Conservation (phyloP, 1,284 basidiomycete species). For the Moniliophthora roreri region DNA sequence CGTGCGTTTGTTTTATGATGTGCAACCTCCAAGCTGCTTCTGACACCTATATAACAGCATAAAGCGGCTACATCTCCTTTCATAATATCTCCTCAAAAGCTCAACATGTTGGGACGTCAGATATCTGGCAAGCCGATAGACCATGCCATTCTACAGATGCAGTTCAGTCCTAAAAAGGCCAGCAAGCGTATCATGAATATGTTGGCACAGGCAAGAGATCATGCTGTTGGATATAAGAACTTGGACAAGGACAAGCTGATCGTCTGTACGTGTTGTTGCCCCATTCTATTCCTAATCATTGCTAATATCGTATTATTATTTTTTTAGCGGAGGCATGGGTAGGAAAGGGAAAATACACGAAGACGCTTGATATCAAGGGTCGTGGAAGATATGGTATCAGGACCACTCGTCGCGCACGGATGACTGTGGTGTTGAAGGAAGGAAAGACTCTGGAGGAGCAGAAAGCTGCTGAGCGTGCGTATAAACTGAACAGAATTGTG, state of each 20-base stretch:
- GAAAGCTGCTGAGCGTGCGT: conserved; percentile 59
- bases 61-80: conserved; percentile 90
- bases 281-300: conserved; percentile 2
- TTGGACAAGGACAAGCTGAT: conserved; percentile 75
- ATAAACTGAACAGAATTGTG: conserved; percentile 74
- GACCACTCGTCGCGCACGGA: conserved; percentile 73
- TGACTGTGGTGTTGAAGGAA: conserved; percentile 82
- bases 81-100: conserved; percentile 91
- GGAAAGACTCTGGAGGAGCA: conserved; percentile 81
- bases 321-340: conserved; percentile 88
- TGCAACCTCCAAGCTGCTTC: conserved; percentile 2
- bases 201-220: conserved; percentile 84
- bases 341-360: conserved; percentile 74
- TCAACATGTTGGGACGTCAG: conserved; percentile 86
- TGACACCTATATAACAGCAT: conserved; percentile 51
- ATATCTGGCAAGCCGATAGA: conserved; percentile 90
- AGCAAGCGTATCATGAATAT: conserved; percentile 86
- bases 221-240: conserved; percentile 80
- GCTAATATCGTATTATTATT: conserved; percentile 8
- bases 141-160: conserved; percentile 95
- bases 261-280: conserved; percentile 60
- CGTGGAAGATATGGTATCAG: conserved; percentile 82
- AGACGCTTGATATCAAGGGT: conserved; percentile 83
- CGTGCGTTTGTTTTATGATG: conserved; percentile 21
- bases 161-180: conserved; percentile 90